Evolutionary conservation across 2,329 filamentous ascomycete genomes (phyloP).

Genomic region (Drechslerella dactyloides): DNA sequence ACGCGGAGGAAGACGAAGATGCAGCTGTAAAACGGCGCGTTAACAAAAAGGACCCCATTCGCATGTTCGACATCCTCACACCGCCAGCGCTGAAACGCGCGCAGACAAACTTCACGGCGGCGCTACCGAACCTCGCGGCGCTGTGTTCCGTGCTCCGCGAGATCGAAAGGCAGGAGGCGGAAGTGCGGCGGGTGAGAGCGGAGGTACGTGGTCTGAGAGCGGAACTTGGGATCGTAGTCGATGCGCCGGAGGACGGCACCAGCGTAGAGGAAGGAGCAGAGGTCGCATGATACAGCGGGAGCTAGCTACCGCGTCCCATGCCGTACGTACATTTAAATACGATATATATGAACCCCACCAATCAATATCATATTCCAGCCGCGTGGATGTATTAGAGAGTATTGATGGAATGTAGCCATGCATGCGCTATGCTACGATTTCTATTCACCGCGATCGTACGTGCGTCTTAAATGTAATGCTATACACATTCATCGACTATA

Average conservation of each 20-base stretch:
- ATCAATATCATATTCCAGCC: no score
- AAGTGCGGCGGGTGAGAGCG: slow-evolving; percentile 15
- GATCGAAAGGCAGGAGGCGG: slow-evolving; percentile 31
- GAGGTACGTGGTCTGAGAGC: slow-evolving; percentile 27
- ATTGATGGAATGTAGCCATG: no score
- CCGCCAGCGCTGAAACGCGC: slow-evolving; percentile 60
- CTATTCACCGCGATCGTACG: neutral
- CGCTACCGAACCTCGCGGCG: slow-evolving; percentile 16
- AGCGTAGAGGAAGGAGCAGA: no score
- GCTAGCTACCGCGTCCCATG: no score
- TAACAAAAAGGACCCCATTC: slow-evolving; percentile 58
- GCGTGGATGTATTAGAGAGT: no score
- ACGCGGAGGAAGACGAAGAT: neutral
- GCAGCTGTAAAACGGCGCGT: neutral
- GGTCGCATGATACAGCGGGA: no score
- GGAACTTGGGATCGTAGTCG: slow-evolving; percentile 23
- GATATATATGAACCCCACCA: no score
- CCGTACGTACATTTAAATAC: no score
- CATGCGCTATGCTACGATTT: neutral
- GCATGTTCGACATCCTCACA: slow-evolving; percentile 63
- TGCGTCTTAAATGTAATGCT: no score
- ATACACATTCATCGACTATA: neutral
- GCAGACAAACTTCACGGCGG: slow-evolving; percentile 58
- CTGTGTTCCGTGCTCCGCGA: slow-evolving; percentile 16
- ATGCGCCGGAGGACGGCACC: neutral